A percentile compares a stretch with the other conserved stretches of the same genome.
These are phyloP conservation scores for Orbilia javanica DNA, from an alignment of 2,329 filamentous ascomycete species.

Conservation along the genomic window DNA sequence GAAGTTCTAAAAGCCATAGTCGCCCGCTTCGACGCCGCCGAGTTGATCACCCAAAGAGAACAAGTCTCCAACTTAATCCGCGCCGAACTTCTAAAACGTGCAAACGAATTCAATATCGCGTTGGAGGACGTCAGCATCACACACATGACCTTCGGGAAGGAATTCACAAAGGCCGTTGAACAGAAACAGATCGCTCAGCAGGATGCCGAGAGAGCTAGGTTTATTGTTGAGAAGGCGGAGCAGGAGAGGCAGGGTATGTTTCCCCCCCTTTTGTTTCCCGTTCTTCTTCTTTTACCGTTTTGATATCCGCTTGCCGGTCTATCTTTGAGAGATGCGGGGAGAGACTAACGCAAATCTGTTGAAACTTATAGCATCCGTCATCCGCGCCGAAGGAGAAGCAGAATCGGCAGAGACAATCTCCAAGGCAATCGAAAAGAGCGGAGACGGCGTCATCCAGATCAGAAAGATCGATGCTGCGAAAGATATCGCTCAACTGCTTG, in stretches of 20 bases:
- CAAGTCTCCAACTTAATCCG: slow-evolving; percentile 96
- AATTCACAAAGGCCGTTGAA: slow-evolving; percentile 98
- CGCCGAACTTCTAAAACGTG: slow-evolving; percentile 88
- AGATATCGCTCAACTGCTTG: slow-evolving; percentile 92
- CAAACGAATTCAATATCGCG: slow-evolving; percentile 97
- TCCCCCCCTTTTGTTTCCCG: too few relatives aligned
- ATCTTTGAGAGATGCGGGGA: too few relatives aligned
- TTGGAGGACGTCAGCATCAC: slow-evolving; percentile 99
- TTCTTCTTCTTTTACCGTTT: too few relatives aligned
- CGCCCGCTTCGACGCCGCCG: slow-evolving; percentile 97
- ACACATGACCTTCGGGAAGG: slow-evolving; percentile 99
- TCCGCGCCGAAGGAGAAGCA: slow-evolving; percentile 96
- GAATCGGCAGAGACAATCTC: slow-evolving; percentile 96
- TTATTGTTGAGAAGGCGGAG: slow-evolving; percentile 98
- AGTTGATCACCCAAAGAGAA: slow-evolving; percentile 98
- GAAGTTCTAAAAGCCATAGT: slow-evolving; percentile 99
- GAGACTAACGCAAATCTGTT: too few relatives aligned
- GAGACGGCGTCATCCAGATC: slow-evolving; percentile 94
- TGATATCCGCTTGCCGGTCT: too few relatives aligned
- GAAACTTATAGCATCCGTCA: slow-evolving; percentile 71
- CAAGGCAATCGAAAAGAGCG: slow-evolving; percentile 91
- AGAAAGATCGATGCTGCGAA: slow-evolving; percentile 95
- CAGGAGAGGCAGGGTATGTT: slow-evolving; percentile 94
- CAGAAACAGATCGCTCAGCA: slow-evolving; percentile 99
- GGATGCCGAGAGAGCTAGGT: slow-evolving; percentile 94